A percentile compares a stretch with the other conserved stretches of the same genome.
Conservation (phyloP, 805 yeast species). For the Saccharomycopsis olivae region DNA sequence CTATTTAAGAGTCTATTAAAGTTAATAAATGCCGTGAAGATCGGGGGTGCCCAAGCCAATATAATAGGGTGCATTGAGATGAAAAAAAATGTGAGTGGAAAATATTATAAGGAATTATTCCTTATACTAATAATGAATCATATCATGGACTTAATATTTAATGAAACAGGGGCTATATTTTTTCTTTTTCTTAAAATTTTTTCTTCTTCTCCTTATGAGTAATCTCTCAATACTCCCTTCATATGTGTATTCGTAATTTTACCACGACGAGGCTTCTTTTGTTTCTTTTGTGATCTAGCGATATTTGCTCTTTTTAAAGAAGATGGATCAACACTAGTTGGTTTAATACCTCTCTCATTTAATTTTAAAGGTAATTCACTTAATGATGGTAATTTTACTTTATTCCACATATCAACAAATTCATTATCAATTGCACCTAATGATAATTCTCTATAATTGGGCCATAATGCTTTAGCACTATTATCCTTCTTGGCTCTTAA, state of each 20-base stretch:
- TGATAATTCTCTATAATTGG: slow-evolving; percentile 52
- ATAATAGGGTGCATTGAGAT: too few species aligned
- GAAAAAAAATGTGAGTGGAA: too few species aligned
- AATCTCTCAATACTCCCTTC: slow-evolving; percentile 91
- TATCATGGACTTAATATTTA: too few species aligned
- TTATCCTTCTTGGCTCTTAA: slow-evolving; percentile 88
- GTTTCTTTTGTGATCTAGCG: slow-evolving; percentile 54
- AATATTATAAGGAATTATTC: too few species aligned
- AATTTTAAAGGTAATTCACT: slow-evolving; percentile 72
- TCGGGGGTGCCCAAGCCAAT: too few species aligned
- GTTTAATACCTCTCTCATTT: slow-evolving; percentile 80
- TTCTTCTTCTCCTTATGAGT: slow-evolving; percentile 26
- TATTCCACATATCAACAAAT: slow-evolving; percentile 73
- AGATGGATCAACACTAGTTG: slow-evolving; percentile 97
- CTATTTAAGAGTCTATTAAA: too few species aligned
- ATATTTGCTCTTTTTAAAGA: slow-evolving; percentile 60
- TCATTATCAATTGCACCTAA: slow-evolving; percentile 62
- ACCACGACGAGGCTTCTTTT: slow-evolving; percentile 85
- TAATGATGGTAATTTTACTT: slow-evolving; percentile 68
- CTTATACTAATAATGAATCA: too few species aligned
- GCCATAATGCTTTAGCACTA: slow-evolving; percentile 88
- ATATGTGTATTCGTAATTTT: slow-evolving; percentile 93
- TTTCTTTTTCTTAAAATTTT: too few species aligned
- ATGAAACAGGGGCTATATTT: too few species aligned
- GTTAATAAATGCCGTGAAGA: too few species aligned